Base-by-base conservation (phyloP, 345 rosid species). In the Camelina hispida region DNA sequence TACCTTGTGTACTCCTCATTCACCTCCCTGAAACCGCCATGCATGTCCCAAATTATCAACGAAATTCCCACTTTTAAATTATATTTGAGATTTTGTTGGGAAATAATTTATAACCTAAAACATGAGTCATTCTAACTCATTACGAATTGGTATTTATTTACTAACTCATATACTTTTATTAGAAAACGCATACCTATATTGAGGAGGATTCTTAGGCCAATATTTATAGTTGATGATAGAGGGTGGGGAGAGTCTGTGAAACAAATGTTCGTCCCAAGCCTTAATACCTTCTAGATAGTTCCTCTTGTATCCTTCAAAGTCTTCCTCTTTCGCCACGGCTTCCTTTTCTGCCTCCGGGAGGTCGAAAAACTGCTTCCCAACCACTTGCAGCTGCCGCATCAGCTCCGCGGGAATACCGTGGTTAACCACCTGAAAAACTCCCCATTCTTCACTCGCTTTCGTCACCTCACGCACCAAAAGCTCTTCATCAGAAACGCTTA, bases 391-490 rank as follows among this genome's bases (percentile, higher is more conserved):
- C 18, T 65, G 74, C 14, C 6, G 5, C 0, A 89, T 84, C 0
- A 88, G 43, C 6, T 84, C 82, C 75, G 4, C 15, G 13, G 81
- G 76, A 2, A 79, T 73, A 0, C 83, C 83, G 16, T 81, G 83
- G 65, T 79, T 74, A 2, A 79, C 73, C n/a, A 81, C 63, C 61
- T 82, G 87, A 34, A 84, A 82, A 40, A 62, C 40, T 0, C 84
- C 87, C 82, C 82, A 84, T 18, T 72, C 75, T 66, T 75, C 75
- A 3, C 84, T 78, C 3, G 84, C 87, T 3, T 80, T 63, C 5
- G 67, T 66, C 15, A 82, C 71, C 7, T 72, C 80, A 28, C 72
- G 74, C 0, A 73, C 76, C n/a, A 80, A 40, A 7, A 51, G 25
- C 1, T 74, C 66, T 11, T 72, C 78, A 6, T 82, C 71, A 9